Percentiles rank a stretch among this genome's conserved stretches.
phyloP scores from a whole-genome alignment of 768 basidiomycete species.

The Saitozyma sp. region DNA sequence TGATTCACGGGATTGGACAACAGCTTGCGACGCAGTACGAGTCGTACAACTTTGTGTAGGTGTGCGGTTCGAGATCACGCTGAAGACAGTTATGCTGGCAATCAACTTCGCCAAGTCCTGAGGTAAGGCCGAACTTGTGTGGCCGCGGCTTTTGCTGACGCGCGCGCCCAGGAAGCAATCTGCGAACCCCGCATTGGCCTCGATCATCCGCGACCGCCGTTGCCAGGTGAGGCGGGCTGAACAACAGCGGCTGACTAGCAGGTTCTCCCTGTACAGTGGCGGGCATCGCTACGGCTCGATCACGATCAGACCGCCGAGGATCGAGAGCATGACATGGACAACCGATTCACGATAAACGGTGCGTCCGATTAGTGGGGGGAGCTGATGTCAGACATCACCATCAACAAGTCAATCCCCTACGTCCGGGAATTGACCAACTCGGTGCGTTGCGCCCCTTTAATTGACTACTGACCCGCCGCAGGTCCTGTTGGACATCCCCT shows the following conservation, averaged over 20 bases:
- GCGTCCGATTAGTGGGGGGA: not conserved
- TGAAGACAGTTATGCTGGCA: conserved; percentile 50
- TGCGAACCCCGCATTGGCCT: conserved; percentile 53
- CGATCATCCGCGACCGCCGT: conserved; percentile 55
- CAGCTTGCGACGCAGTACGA: conserved; percentile 55
- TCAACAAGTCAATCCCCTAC: conserved; percentile 55
- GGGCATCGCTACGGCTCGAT: conserved; percentile 52
- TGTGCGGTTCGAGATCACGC: not conserved
- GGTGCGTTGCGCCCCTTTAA: not conserved
- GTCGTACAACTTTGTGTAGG: conserved; percentile 55
- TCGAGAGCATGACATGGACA: conserved; percentile 54
- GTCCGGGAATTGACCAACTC: conserved; percentile 57
- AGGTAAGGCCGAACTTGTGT: conserved; percentile 30
- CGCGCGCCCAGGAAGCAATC: conserved; percentile 46
- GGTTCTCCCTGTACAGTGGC: conserved; percentile 57
- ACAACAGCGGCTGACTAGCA: conserved; percentile 21
- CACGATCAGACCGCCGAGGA: conserved; percentile 52
- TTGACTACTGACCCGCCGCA: not conserved
- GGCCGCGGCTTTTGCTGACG: not conserved
- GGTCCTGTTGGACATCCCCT: conserved; percentile 55
- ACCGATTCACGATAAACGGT: conserved; percentile 54
- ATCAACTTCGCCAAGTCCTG: conserved; percentile 54
- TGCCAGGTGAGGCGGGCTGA: conserved; percentile 14
- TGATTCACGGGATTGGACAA: conserved; percentile 57
- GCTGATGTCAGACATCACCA: conserved; percentile 52